Conservation (phyloP, 2,329 filamentous ascomycete genomes). For the Lojkania enalia region DNA sequence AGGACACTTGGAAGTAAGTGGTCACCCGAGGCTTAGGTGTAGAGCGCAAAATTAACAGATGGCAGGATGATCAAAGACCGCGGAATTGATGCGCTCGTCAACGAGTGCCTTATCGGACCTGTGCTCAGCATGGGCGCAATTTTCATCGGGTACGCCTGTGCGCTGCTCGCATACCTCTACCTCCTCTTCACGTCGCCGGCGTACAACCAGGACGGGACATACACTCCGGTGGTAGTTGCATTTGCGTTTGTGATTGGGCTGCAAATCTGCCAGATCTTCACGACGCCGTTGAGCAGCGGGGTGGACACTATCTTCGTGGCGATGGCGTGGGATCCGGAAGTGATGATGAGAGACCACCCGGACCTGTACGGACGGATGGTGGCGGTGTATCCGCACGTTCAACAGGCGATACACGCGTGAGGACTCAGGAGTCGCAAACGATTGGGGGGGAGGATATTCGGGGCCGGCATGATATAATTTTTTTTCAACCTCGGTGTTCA, state of each 20-base stretch:
- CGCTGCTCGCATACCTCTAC: constrained; percentile 84
- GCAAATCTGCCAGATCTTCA: constrained; percentile 87
- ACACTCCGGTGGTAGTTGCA: constrained; percentile 77
- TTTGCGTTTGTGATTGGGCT: constrained; percentile 88
- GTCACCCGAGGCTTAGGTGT: neutral
- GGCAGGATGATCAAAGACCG: constrained; percentile 80
- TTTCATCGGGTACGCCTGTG: constrained; percentile 82
- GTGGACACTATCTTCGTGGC: constrained; percentile 92
- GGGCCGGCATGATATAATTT: neutral
- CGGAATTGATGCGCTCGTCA: constrained; percentile 86
- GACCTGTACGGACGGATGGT: constrained; percentile 82
- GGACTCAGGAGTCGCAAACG: neutral
- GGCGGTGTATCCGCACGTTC: constrained; percentile 79
- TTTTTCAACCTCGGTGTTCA: no score
- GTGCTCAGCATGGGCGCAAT: constrained; percentile 73
- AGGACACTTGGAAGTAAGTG: constrained; percentile 76
- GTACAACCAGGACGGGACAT: constrained; percentile 71
- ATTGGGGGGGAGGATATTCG: neutral
- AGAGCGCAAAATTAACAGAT: neutral
- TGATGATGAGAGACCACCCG: constrained; percentile 77
- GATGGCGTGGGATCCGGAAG: constrained; percentile 67
- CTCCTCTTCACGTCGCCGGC: constrained; percentile 76
- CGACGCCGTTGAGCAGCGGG: constrained; percentile 84
- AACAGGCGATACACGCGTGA: constrained; percentile 70
- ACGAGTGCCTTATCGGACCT: constrained; percentile 73